A percentile compares a stretch with the other conserved stretches of the same genome.
phyloP scores from a whole-genome alignment of 1,139 yeast species.

The Debaryomyces fabryi region DNA sequence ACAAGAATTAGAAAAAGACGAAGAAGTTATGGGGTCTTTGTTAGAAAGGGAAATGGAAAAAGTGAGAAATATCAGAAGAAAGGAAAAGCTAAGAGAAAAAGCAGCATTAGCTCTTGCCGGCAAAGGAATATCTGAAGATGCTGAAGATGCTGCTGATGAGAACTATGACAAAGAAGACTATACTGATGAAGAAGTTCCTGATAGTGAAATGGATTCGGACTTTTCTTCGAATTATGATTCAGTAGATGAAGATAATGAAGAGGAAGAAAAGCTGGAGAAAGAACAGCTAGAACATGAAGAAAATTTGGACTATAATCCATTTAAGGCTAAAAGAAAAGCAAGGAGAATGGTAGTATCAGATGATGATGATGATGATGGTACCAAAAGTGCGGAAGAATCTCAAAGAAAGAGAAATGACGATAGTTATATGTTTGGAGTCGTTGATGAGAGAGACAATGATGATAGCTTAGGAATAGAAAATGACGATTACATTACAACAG shows the following conservation, averaged over 20 bases:
- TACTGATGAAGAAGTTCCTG: conserved; percentile 24
- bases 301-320: not conserved
- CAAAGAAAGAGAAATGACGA: conserved; percentile 30
- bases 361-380: conserved; percentile 19
- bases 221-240: conserved; percentile 23
- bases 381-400: conserved; percentile 17
- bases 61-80: conserved; percentile 51
- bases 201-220: conserved; percentile 25
- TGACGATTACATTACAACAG: conserved; percentile 22
- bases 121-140: conserved; percentile 18
- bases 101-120: conserved; percentile 37
- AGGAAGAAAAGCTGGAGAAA: conserved; percentile 19
- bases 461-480: conserved; percentile 11
- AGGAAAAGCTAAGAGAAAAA: conserved; percentile 47
- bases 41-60: conserved; percentile 66
- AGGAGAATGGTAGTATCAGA: conserved; percentile 14
- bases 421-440: conserved; percentile 41
- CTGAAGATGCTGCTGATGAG: conserved; percentile 16
- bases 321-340: conserved; percentile 12
- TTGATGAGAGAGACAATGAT: conserved; percentile 5
- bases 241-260: conserved; percentile 16
- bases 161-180: conserved; percentile 21
- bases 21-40: conserved; percentile 49
- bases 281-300: conserved; percentile 14
- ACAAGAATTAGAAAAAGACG: conserved; percentile 44